Base-by-base conservation (phyloP, 257 asterid genomes). In the Orobanche coerulescens region DNA sequence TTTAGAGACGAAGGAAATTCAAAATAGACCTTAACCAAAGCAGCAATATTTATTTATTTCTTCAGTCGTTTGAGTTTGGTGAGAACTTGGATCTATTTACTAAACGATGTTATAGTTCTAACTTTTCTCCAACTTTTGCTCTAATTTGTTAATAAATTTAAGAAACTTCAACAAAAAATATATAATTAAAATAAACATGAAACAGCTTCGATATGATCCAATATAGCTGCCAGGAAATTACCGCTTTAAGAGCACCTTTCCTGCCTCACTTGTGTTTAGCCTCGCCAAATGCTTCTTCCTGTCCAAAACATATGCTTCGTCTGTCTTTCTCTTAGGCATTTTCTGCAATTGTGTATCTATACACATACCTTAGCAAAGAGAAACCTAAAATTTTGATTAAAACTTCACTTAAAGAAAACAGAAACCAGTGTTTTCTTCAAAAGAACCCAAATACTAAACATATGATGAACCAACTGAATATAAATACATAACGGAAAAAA, bases 311-410 rank as follows among this genome's bases (percentile, higher is more conserved):
- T 93, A 93, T 22, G 99, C 82, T 59, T 84, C 86, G 80, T 93
- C 99, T 4, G 99, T 93, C 77, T 89, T 93, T 70, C 99, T 74
- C 75, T 90, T 89, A 20, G 99, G 97, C 91, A 93, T 89, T 85
- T 89, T 93, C 95, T 93, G 99, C 90, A 93, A 84, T 79, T 93
- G 99, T 10, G 88, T 86, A 80, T 93, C 99, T 93, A 83, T 64
- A 81, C 55, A 64, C 39, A 69, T 42, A 51, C 66, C 71, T 85
- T 70, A 82, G 88, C 61, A 53, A 56, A 48, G 22, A 62, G 66
- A 75, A 54, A 24, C 47, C 65, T 40, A 16, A 39, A 66, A 28
- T 54, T 34, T 36, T 43, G 14, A 11, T 10, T 33, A 37, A 43
- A 25, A 42, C 19, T 16, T 15, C 40, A 51, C 22, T 24, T 18